Base-by-base conservation (phyloP, 2,329 filamentous ascomycete species). In the Talaromyces islandicus region DNA sequence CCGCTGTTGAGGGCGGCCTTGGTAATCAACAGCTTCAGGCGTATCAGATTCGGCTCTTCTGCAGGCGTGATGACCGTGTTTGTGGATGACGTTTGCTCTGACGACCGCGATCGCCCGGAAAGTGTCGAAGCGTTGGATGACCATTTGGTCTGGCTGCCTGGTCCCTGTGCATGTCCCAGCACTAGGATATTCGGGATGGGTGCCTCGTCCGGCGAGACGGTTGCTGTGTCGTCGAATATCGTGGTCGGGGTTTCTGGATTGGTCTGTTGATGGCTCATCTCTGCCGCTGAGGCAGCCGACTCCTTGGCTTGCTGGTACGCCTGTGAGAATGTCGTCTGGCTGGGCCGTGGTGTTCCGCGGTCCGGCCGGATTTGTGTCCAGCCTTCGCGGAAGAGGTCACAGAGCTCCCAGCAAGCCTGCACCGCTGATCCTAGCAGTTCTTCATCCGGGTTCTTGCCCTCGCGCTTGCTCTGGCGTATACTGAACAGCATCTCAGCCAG, bases 401-500 rank as follows among this genome's bases (percentile, higher is more conserved):
- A 96, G 6, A 97, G 83, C 66, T 96, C 92, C 91, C 91, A 97
- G 72, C 92, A 97, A 14, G 92, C 91, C 70, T 96, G 92, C 0
- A 96, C 89, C 1, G 92, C 91, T 1, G 91, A 94, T 5, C 89
- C 88, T 0, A 97, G 81, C 0, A 96, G 81, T 69, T 96, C 92
- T 69, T 93, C 91, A 64, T 96, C 91, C 0, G 89, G 81, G 0
- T 81, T 78, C 66, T 85, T 89, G 21, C 86, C 86, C 65, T 94
- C 90, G 35, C 88, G 83, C 64, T 84, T 87, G 72, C 88, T 93
- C 68, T 96, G 92, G 2, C 92, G 87, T 46, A 97, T 82, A 71
- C 87, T 95, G 74, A 96, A 96, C 0, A 97, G 83, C 87, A 95
- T 95, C 73, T 96, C 92, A 7, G 92, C 91, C 12, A 97, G 77